Evolutionary conservation across 2,329 filamentous ascomycete genomes (phyloP).

Genomic region (Aspergillus sp.): DNA sequence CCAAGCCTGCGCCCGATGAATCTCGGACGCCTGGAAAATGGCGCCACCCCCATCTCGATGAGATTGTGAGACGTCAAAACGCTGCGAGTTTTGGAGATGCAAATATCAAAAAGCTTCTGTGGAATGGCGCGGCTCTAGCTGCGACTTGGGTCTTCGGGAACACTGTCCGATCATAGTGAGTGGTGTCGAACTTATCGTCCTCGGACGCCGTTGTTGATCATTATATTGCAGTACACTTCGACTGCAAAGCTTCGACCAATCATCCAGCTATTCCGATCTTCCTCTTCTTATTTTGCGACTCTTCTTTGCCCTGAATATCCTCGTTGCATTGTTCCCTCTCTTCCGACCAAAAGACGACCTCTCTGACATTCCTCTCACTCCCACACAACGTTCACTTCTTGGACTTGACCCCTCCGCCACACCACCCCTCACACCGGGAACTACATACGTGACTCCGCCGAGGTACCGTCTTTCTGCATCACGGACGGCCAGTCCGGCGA

Average conservation of each 20-base stretch:
- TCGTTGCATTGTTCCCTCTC: slow-evolving; percentile 66
- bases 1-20: slow-evolving; percentile 22
- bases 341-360: slow-evolving; percentile 70
- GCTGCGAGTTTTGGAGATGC: slow-evolving; percentile 72
- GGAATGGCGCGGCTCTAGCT: slow-evolving; percentile 59
- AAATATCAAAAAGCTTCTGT: slow-evolving; percentile 65
- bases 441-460: slow-evolving; percentile 78
- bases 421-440: slow-evolving; percentile 60
- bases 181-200: slow-evolving; percentile 1
- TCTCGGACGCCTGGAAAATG: slow-evolving; percentile 65
- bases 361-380: slow-evolving; percentile 83
- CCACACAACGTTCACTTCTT: slow-evolving; percentile 78
- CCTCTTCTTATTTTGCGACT: slow-evolving; percentile 55
- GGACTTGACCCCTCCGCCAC: slow-evolving; percentile 69
- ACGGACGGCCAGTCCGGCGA: slow-evolving; percentile 38
- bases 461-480: slow-evolving; percentile 73
- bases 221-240: slow-evolving; percentile 27
- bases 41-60: slow-evolving; percentile 82
- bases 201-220: slow-evolving; percentile 5
- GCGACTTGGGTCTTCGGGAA: slow-evolving; percentile 43
- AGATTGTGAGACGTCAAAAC: slow-evolving; percentile 78
- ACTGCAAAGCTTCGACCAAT: slow-evolving; percentile 28
- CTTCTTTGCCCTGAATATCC: slow-evolving; percentile 66
- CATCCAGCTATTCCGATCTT: slow-evolving; percentile 40
- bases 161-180: slow-evolving; percentile 34